These are phyloP conservation scores for Parathielavia hyrcaniae DNA, from an alignment of 495 filamentous ascomycete species.

Conservation along the genomic window DNA sequence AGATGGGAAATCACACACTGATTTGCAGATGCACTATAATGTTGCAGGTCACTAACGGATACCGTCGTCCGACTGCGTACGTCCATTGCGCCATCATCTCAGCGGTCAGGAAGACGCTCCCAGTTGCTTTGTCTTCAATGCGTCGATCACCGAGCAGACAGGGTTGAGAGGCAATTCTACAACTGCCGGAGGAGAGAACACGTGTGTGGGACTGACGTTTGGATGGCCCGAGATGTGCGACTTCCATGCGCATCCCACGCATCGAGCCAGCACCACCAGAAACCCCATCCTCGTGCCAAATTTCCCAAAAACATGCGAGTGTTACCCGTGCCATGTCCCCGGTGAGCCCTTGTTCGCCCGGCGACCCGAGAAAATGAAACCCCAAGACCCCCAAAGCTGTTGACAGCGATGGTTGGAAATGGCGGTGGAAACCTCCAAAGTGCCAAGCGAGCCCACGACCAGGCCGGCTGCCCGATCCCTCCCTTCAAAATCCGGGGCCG, in stretches of 20 bases:
- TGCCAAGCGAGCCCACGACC: not conserved
- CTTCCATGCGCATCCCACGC: not conserved
- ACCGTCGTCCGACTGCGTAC: too few species aligned
- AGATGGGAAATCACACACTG: conserved; percentile 16
- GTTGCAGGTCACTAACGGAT: too few species aligned
- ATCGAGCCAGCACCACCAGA: not conserved
- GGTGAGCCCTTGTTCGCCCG: conserved; percentile 6
- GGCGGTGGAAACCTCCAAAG: conserved; percentile 11
- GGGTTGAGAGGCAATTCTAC: not conserved
- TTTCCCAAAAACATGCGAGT: conserved; percentile 9
- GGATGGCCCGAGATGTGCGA: not conserved
- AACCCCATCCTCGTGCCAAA: not conserved
- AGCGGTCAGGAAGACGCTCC: not conserved
- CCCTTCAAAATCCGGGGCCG: conserved; percentile 26
- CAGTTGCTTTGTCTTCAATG: not conserved
- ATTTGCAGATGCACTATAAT: conserved; percentile 4
- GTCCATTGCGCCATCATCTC: conserved; percentile 12
- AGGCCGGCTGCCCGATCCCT: not conserved
- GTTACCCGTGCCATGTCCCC: conserved; percentile 4
- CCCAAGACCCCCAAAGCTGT: too few species aligned
- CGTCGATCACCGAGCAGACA: not conserved
- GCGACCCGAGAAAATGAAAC: conserved; percentile 11
- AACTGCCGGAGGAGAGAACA: not conserved
- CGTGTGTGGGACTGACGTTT: not conserved
- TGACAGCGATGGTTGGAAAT: conserved; percentile 10